These are phyloP conservation scores for Aspergillus campestris DNA, from an alignment of 495 filamentous ascomycete genomes.

Conservation along the genomic window DNA sequence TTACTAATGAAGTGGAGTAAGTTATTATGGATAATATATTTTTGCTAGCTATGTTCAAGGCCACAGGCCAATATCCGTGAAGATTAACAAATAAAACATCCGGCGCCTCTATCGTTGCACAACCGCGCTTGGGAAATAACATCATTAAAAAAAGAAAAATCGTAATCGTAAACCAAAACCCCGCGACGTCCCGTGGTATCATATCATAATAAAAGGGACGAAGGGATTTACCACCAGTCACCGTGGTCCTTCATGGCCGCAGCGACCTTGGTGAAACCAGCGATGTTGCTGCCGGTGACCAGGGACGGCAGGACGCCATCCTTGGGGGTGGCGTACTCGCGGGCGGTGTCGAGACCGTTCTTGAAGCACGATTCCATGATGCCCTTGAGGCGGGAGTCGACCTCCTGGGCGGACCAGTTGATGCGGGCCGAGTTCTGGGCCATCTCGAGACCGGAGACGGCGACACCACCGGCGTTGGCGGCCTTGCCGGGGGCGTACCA, in stretches of 20 bases:
- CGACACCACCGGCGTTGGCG: conserved; percentile 95
- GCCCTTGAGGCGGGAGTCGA: conserved; percentile 81
- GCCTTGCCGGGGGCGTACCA: conserved; percentile 96
- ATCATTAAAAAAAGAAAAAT: conserved; percentile 16
- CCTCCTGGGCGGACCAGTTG: conserved; percentile 78
- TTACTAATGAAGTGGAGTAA: no score
- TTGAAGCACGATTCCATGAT: conserved; percentile 96
- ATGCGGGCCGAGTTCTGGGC: conserved; percentile 90
- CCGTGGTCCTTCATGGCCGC: conserved; percentile 93
- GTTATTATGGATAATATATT: no score
- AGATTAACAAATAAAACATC: conserved; percentile 16
- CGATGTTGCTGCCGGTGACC: conserved; percentile 92
- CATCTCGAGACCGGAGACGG: conserved; percentile 97
- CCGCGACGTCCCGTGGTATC: conserved; percentile 3
- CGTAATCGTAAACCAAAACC: conserved; percentile 12
- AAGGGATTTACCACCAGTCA: conserved; percentile 73
- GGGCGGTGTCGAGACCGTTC: conserved; percentile 81
- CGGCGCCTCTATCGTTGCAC: conserved; percentile 30
- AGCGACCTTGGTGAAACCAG: conserved; percentile 93
- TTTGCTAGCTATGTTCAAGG: no score
- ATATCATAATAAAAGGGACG: conserved; percentile 5
- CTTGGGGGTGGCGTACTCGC: conserved; percentile 67
- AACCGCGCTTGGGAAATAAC: conserved; percentile 24
- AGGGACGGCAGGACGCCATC: conserved; percentile 84
- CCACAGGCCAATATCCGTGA: background rate